phyloP scores from a whole-genome alignment of 2,329 filamentous ascomycete species.

The Hypoxylon sp. region DNA sequence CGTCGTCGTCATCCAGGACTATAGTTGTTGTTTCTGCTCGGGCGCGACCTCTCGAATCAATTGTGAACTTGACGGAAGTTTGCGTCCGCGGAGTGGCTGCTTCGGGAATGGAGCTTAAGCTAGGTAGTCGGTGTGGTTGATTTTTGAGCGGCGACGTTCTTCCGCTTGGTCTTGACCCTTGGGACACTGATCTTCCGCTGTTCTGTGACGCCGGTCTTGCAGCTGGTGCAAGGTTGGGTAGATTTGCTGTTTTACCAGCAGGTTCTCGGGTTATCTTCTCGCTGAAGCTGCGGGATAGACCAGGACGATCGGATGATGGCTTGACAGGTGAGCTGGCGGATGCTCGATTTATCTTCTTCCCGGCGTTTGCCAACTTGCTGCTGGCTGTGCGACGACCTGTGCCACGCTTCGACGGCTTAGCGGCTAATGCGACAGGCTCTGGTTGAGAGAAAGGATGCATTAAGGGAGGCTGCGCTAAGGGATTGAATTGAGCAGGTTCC shows the following conservation, averaged over 20 bases:
- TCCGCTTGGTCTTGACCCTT: slow-evolving; percentile 53
- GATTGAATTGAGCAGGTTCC: slow-evolving; percentile 50
- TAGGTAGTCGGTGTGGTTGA: slow-evolving; percentile 59
- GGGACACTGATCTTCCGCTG: slow-evolving; percentile 47
- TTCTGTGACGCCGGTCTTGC: slow-evolving; percentile 47
- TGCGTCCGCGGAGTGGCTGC: slow-evolving; percentile 55
- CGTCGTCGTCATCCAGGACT: slow-evolving; percentile 43
- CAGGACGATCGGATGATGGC: slow-evolving; percentile 55
- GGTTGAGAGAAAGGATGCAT: slow-evolving; percentile 43
- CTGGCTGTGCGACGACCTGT: slow-evolving; percentile 57
- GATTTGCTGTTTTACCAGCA: slow-evolving; percentile 48
- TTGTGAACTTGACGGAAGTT: slow-evolving; percentile 68
- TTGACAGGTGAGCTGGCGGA: slow-evolving; percentile 62
- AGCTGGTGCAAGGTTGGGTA: slow-evolving; percentile 60
- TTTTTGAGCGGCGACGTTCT: slow-evolving; percentile 63
- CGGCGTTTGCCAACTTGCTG: slow-evolving; percentile 53
- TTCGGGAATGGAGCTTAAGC: slow-evolving; percentile 67
- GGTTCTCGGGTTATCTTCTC: slow-evolving; percentile 60
- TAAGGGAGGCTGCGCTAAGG: slow-evolving; percentile 42
- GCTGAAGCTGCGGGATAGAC: slow-evolving; percentile 63
- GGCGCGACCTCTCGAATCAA: slow-evolving; percentile 68
- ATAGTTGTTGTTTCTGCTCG: slow-evolving; percentile 62
- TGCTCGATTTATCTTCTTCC: slow-evolving; percentile 53
- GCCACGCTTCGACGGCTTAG: slow-evolving; percentile 45
- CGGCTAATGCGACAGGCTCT: slow-evolving; percentile 41